These are phyloP conservation scores for Lasiodiplodia citricola DNA, from an alignment of 2,329 filamentous ascomycete genomes.

Conservation along the genomic window DNA sequence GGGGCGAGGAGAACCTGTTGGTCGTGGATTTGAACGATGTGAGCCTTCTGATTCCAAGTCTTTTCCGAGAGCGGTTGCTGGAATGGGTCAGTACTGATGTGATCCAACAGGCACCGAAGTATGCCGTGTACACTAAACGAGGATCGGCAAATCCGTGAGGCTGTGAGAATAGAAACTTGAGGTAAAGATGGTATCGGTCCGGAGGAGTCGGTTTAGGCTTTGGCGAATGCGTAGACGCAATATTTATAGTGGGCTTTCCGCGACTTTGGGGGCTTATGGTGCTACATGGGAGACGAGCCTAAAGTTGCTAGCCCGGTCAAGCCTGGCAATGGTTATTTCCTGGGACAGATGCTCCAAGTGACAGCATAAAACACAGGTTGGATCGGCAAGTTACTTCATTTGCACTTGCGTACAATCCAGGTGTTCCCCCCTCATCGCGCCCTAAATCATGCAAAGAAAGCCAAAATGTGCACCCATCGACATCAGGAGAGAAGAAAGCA, in stretches of 20 bases:
- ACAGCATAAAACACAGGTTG: slow-evolving; percentile 36
- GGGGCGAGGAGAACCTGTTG: slow-evolving; percentile 71
- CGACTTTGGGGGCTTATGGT: background rate
- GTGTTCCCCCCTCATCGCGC: slow-evolving; percentile 24
- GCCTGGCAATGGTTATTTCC: background rate
- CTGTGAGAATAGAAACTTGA: too few species aligned
- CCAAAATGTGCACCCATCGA: slow-evolving; percentile 24
- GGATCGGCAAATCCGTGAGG: background rate
- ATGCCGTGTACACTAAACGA: slow-evolving; percentile 26
- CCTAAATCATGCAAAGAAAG: slow-evolving; percentile 24
- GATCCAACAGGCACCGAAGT: slow-evolving; percentile 29
- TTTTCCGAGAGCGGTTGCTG: too few species aligned
- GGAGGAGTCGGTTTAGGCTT: background rate
- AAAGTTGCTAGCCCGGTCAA: background rate
- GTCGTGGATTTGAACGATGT: slow-evolving; percentile 67
- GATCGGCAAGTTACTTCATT: slow-evolving; percentile 29
- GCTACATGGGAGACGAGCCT: background rate
- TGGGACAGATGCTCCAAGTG: background rate
- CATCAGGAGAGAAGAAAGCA: slow-evolving; percentile 20
- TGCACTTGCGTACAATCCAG: slow-evolving; percentile 28
- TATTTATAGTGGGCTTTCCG: background rate
- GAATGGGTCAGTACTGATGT: background rate
- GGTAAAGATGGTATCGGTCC: background rate
- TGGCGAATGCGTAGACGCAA: background rate
- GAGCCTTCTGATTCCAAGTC: slow-evolving; percentile 24